These are phyloP conservation scores for Ustulina deusta DNA, from an alignment of 2,329 filamentous ascomycete species.

Conservation along the genomic window DNA sequence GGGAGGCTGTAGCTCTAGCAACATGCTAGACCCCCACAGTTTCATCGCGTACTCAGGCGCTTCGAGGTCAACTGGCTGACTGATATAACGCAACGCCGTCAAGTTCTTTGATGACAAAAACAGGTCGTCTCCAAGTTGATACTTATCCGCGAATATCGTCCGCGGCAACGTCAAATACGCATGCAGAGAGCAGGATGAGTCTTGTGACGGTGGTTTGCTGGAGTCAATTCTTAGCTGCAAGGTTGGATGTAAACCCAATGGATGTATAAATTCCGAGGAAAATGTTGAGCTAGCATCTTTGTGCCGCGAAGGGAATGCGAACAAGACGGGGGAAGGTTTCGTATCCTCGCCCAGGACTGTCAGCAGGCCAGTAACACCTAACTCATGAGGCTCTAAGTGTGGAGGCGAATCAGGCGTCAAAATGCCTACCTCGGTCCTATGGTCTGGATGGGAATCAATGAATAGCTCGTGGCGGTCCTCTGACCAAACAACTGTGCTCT, in stretches of 20 bases:
- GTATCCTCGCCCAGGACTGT: conserved; percentile 81
- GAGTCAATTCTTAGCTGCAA: conserved; percentile 74
- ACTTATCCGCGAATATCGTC: conserved; percentile 85
- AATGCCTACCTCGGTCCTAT: conserved; percentile 84
- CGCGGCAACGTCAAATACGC: conserved; percentile 86
- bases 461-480: conserved; percentile 56
- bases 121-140: conserved; percentile 81
- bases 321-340: conserved; percentile 79
- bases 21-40: conserved; percentile 81
- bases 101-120: conserved; percentile 87
- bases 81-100: conserved; percentile 73
- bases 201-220: conserved; percentile 62
- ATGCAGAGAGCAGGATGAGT: conserved; percentile 77
- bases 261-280: conserved; percentile 71
- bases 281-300: conserved; percentile 70
- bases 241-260: conserved; percentile 86
- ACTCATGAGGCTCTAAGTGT: conserved; percentile 74
- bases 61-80: conserved; percentile 87
- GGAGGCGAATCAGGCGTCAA: conserved; percentile 73
- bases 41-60: conserved; percentile 84
- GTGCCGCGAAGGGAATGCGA: conserved; percentile 86
- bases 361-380: conserved; percentile 82
- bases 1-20: conserved; percentile 78
- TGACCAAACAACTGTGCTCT: conserved; percentile 74
- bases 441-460: conserved; percentile 56